Evolutionary conservation across 1,284 basidiomycete genomes (phyloP), one percentile per base, ranked within the genome.

Genomic region (Ustilago crameri): DNA sequence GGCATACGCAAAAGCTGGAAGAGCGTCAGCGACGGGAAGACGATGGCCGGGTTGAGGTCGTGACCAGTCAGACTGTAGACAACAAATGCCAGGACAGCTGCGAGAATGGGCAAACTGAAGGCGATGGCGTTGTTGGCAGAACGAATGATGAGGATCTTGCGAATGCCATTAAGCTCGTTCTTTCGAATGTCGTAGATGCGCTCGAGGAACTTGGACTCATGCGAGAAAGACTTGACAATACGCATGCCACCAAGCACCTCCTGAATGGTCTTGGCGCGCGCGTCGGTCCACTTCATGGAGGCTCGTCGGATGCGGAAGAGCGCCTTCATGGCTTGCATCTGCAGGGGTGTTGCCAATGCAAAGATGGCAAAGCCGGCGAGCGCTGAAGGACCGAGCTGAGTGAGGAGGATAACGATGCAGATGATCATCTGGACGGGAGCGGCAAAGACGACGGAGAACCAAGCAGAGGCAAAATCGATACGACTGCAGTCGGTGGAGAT

Each of bases 401-500:
- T 82, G 90, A 93, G 56, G 91, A 89, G 41, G 85, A 85, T 66
- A 90, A 87, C 86, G 89, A 85, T 35, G 83, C 81, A 82, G 24
- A 82, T 57, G 80, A 58, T 84, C 53, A 81, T 79, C 53, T 81
- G 76, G 46, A 81, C 57, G 0, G 91, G 91, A 0, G 90, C 88
- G 2, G 91, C 87, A 88, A 92, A 92, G 18, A 88, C 85, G 86
- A 92, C 88, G 55, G 85, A 85, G 68, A 93, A 91, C 86, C 90
- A 94, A 3, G 91, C 91, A 47, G 89, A 88, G 69, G 90, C 91
- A 80, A 94, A 97, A 82, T 96, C 93, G 81, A 97, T 92, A 35
- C 94, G 88, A 17, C 90, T 91, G 30, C 93, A 89, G 83, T 97
- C 95, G 0, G 93, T 95, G 5, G 92, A 93, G 72, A 97, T 95